A percentile compares a stretch with the other conserved stretches of the same genome.
Conservation (phyloP, 768 basidiomycete genomes). For the Holtermannia corniformis region DNA sequence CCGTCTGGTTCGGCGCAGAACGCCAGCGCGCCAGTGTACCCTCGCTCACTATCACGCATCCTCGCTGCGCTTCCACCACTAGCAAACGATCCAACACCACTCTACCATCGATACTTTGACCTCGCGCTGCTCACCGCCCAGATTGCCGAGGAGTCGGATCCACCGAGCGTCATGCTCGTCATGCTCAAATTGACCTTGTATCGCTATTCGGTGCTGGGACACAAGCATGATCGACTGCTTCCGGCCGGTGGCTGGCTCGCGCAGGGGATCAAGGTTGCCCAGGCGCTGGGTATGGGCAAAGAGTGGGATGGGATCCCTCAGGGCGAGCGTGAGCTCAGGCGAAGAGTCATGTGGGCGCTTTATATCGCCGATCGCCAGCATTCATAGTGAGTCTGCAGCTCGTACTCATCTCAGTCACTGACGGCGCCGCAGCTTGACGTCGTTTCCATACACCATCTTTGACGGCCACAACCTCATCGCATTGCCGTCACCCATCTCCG, state of each 20-base stretch:
- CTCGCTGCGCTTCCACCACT: slow-evolving; percentile 11
- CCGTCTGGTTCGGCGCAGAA: neutral
- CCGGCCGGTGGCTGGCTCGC: slow-evolving; percentile 22
- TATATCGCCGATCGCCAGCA: slow-evolving; percentile 29
- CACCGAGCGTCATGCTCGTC: slow-evolving; percentile 30
- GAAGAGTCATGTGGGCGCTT: slow-evolving; percentile 31
- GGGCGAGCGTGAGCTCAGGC: slow-evolving; percentile 26
- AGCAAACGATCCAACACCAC: slow-evolving; percentile 18
- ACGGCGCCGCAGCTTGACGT: slow-evolving; percentile 8
- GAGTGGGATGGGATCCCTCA: slow-evolving; percentile 31
- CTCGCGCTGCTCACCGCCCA: slow-evolving; percentile 22
- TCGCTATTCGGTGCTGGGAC: slow-evolving; percentile 17
- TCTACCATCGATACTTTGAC: slow-evolving; percentile 34
- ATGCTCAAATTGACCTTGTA: slow-evolving; percentile 26
- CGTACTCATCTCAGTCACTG: neutral
- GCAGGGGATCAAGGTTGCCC: slow-evolving; percentile 29
- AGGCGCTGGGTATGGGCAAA: slow-evolving; percentile 25
- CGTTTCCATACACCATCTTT: slow-evolving; percentile 30
- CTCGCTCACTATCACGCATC: slow-evolving; percentile 15
- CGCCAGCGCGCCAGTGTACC: neutral
- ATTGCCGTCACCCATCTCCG: slow-evolving; percentile 25
- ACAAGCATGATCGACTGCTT: slow-evolving; percentile 11
- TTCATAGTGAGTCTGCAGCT: slow-evolving; percentile 20
- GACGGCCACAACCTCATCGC: slow-evolving; percentile 28
- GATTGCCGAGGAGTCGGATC: slow-evolving; percentile 25